phyloP scores from a whole-genome alignment of 345 rosid genomes.

The Mangifera indica region DNA sequence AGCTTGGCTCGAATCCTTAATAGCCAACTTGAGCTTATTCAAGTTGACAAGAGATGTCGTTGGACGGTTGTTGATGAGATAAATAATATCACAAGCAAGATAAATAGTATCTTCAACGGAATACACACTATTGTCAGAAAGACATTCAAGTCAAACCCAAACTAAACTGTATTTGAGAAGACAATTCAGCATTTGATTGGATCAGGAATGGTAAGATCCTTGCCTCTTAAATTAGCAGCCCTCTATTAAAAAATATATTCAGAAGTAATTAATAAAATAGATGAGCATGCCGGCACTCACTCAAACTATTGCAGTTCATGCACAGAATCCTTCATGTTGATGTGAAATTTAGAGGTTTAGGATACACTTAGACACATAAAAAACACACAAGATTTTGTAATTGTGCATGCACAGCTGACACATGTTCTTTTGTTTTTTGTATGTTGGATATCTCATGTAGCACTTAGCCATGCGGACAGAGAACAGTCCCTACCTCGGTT shows the following conservation, averaged over 20 bases:
- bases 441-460: neutral
- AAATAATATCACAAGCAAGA: no score
- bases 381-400: neutral
- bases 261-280: neutral
- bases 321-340: neutral
- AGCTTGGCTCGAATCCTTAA: no score
- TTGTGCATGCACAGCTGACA: neutral
- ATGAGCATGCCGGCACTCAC: neutral
- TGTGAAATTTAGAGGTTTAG: no score
- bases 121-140: no score
- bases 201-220: conserved; percentile 68
- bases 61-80: no score
- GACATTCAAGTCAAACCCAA: no score
- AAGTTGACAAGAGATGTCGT: no score
- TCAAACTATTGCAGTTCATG: neutral
- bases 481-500: conserved; percentile 86
- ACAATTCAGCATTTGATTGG: conserved; percentile 68
- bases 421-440: neutral
- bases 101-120: no score
- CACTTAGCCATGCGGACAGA: conserved; percentile 38
- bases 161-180: no score
- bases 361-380: neutral
- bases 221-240: conserved; percentile 1
- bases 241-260: neutral
- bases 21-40: no score